These are phyloP conservation scores for Citrus cavaleriei DNA, from an alignment of 345 rosid species.

Conservation along the genomic window DNA sequence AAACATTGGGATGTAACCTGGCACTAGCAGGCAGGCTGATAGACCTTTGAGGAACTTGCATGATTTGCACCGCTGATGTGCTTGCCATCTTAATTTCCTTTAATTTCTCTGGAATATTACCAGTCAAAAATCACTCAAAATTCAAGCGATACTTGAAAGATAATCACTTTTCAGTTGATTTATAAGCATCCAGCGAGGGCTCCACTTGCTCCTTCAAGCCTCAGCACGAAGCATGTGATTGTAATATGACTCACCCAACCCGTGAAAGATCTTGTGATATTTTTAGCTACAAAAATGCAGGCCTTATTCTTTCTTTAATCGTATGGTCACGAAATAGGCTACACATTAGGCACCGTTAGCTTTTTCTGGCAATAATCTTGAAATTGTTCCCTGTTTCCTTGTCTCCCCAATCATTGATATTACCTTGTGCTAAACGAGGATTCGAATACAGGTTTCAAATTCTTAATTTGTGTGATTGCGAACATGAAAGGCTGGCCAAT, in stretches of 20 bases:
- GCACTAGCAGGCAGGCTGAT: constrained; percentile 49
- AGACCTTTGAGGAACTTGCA: constrained; percentile 38
- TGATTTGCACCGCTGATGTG: neutral
- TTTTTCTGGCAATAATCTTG: neutral
- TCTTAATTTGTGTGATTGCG: constrained; percentile 11
- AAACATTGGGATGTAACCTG: constrained; percentile 18
- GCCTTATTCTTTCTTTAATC: constrained; percentile 12
- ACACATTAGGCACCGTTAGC: neutral
- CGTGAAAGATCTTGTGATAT: constrained; percentile 29
- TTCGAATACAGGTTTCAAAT: constrained; percentile 10
- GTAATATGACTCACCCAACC: constrained; percentile 8
- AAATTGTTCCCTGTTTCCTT: neutral
- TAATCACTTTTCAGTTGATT: neutral
- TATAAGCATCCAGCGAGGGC: constrained; percentile 13
- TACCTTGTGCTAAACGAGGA: constrained; percentile 3
- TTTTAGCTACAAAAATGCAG: constrained; percentile 25
- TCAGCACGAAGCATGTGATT: constrained; percentile 28
- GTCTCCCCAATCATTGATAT: constrained; percentile 36
- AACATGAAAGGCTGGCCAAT: constrained; percentile 46
- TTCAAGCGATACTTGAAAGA: constrained; percentile 1
- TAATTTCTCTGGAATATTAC: neutral
- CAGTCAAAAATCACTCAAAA: neutral
- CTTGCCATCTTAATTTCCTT: constrained; percentile 11
- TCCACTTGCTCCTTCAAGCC: constrained; percentile 2
- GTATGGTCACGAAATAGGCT: constrained; percentile 10